Percentiles rank a stretch among this genome's conserved stretches.
Evolutionary conservation across 495 filamentous ascomycete genomes (phyloP).

Genomic region (Usnea hakonensis): DNA sequence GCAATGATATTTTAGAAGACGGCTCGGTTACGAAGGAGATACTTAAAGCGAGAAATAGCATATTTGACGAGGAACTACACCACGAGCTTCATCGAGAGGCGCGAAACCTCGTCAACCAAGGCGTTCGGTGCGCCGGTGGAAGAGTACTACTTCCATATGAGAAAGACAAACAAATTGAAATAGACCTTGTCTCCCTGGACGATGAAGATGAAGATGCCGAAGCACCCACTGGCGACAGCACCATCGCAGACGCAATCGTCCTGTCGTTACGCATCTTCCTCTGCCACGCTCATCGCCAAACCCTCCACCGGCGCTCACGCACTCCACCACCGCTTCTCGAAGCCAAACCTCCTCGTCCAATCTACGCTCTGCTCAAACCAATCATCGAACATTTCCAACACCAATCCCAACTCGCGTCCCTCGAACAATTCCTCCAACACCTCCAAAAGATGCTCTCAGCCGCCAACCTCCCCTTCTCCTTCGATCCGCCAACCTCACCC

Average conservation of each 20-base stretch:
- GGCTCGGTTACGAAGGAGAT: slow-evolving; percentile 39
- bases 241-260: slow-evolving; percentile 36
- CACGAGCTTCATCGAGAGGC: slow-evolving; percentile 82
- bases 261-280: slow-evolving; percentile 61
- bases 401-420: slow-evolving; percentile 36
- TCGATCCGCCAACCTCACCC: slow-evolving; percentile 21
- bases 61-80: slow-evolving; percentile 91
- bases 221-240: slow-evolving; percentile 14
- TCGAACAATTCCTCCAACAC: slow-evolving; percentile 33
- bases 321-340: slow-evolving; percentile 51
- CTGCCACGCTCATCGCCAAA: slow-evolving; percentile 63
- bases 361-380: slow-evolving; percentile 58
- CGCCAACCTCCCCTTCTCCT: slow-evolving; percentile 36
- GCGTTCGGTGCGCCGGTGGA: slow-evolving; percentile 37
- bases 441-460: slow-evolving; percentile 34
- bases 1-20: slow-evolving; percentile 27
- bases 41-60: slow-evolving; percentile 72
- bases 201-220: slow-evolving; percentile 35
- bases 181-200: slow-evolving; percentile 60
- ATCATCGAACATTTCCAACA: slow-evolving; percentile 59
- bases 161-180: slow-evolving; percentile 45
- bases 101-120: slow-evolving; percentile 54
- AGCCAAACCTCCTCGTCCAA: slow-evolving; percentile 38
- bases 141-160: slow-evolving; percentile 25
- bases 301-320: slow-evolving; percentile 53